Percentiles rank a stretch among this genome's conserved stretches.
phyloP scores from a whole-genome alignment of 2,329 filamentous ascomycete genomes.

The Penicillium rolfsii region DNA sequence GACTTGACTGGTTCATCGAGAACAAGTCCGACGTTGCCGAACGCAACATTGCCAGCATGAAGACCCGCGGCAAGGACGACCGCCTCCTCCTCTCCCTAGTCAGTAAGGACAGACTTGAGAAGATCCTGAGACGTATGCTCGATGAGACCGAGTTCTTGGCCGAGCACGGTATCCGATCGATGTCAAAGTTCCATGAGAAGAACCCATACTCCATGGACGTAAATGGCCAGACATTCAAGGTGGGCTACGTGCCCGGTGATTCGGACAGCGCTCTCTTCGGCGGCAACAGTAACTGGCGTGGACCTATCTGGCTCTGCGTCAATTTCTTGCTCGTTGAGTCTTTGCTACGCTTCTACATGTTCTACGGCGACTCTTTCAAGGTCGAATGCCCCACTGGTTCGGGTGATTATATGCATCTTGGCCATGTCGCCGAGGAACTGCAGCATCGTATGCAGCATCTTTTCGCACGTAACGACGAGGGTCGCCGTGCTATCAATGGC shows the following conservation, averaged over 20 bases:
- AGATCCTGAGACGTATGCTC: constrained; percentile 88
- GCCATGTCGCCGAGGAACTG: constrained; percentile 90
- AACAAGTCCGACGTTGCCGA: constrained; percentile 85
- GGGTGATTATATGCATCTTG: constrained; percentile 92
- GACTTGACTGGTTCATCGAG: constrained; percentile 91
- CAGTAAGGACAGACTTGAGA: constrained; percentile 86
- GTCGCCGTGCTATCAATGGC: constrained; percentile 84
- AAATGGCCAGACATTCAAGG: constrained; percentile 84
- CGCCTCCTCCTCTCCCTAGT: constrained; percentile 86
- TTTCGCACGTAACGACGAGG: constrained; percentile 81
- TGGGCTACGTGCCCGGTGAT: constrained; percentile 91
- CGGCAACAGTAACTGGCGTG: constrained; percentile 97
- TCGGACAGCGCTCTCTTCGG: constrained; percentile 94
- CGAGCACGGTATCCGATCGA: constrained; percentile 84
- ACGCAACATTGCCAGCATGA: constrained; percentile 92
- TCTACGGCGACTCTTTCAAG: constrained; percentile 85
- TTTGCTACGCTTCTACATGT: constrained; percentile 92
- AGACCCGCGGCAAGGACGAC: constrained; percentile 85
- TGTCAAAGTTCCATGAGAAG: constrained; percentile 89
- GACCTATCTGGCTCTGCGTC: constrained; percentile 92
- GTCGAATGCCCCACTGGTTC: constrained; percentile 94
- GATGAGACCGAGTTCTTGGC: constrained; percentile 93
- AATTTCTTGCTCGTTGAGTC: constrained; percentile 95
- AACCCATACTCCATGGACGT: constrained; percentile 94
- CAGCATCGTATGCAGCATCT: constrained; percentile 93